These are phyloP conservation scores for Fusarium haematococcum DNA, from an alignment of 2,329 filamentous ascomycete genomes.

Conservation along the genomic window DNA sequence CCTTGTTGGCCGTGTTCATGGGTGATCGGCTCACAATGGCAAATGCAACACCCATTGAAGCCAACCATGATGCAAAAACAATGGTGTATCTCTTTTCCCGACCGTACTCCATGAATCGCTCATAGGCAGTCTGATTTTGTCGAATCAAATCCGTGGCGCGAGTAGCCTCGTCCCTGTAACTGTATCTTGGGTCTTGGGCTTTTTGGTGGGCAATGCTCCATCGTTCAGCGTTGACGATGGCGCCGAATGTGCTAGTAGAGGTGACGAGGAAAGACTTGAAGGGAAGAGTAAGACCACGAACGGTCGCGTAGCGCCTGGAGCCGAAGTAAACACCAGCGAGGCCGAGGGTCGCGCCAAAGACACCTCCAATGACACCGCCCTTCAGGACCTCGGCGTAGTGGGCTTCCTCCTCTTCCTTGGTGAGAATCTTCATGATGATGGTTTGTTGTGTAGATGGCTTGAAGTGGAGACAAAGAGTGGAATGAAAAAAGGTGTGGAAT, in stretches of 20 bases:
- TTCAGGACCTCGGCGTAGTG: conserved; percentile 86
- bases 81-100: conserved; percentile 86
- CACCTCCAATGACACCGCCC: conserved; percentile 80
- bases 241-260: conserved; percentile 82
- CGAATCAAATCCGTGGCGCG: conserved; percentile 62
- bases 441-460: background rate
- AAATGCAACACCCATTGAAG: conserved; percentile 80
- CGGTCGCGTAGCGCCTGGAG: background rate
- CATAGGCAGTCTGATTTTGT: conserved; percentile 64
- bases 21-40: conserved; percentile 70
- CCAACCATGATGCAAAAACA: conserved; percentile 85
- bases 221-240: conserved; percentile 90
- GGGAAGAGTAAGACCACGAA: conserved; percentile 62
- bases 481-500: background rate
- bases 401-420: conserved; percentile 87
- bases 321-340: conserved; percentile 54
- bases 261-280: conserved; percentile 91
- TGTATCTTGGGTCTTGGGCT: conserved; percentile 72
- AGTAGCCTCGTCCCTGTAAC: conserved; percentile 60
- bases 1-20: background rate
- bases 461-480: background rate
- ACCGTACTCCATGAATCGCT: conserved; percentile 78
- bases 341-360: conserved; percentile 75
- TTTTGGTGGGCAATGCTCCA: conserved; percentile 72
- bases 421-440: conserved; percentile 87